Evolutionary conservation across 1,139 yeast genomes (phyloP).

Genomic region (Blastobotrys capitulatus): DNA sequence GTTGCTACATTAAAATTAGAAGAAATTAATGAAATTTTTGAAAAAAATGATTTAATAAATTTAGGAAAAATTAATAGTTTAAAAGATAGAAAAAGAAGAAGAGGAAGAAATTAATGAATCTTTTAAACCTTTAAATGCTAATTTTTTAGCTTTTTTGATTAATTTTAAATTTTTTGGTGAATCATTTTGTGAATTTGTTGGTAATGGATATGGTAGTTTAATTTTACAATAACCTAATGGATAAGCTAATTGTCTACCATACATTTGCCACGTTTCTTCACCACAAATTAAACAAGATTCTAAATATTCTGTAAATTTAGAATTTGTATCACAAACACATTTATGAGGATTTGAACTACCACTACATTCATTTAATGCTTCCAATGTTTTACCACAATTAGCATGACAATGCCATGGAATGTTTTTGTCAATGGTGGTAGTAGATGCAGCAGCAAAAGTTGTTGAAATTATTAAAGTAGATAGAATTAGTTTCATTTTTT

Average conservation of each 20-base stretch:
- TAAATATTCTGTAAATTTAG: background rate
- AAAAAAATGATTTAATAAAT: background rate
- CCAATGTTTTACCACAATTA: conserved; percentile 11
- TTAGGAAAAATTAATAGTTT: conserved; percentile 2
- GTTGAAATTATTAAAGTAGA: background rate
- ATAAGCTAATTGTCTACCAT: background rate
- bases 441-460: background rate
- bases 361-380: conserved; percentile 6
- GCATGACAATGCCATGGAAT: conserved; percentile 13
- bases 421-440: background rate
- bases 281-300: conserved; percentile 4
- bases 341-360: background rate
- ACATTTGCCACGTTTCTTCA: conserved; percentile 1
- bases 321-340: conserved; percentile 1
- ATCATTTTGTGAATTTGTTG: background rate
- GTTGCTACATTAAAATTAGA: conserved; percentile 44
- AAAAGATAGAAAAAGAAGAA: background rate
- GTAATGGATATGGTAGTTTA: conserved; percentile 4
- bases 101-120: background rate
- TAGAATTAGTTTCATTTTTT: too few species aligned
- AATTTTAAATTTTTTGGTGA: background rate
- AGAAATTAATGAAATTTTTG: conserved; percentile 39
- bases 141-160: background rate
- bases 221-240: conserved; percentile 4
- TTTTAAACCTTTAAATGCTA: background rate